Evolutionary conservation across 176 grass and related monocot species (phyloP), one percentile per base, ranked within the genome.

Genomic region (Pontederia crassipes): DNA sequence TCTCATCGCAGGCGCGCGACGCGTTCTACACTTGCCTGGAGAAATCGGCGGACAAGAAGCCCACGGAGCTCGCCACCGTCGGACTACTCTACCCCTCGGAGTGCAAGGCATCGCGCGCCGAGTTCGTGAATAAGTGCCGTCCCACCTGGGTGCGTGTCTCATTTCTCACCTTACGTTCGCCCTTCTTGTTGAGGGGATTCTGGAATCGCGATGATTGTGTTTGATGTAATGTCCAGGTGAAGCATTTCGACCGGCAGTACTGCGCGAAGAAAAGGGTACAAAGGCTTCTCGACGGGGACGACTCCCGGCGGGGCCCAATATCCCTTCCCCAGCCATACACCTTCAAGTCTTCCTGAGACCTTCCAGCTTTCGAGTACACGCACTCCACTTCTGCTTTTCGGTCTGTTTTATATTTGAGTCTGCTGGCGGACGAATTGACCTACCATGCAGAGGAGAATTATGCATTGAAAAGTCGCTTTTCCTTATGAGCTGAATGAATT

Each of bases 301-400:
- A 88, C 12, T 60, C 89, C 29, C 76, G 71, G 18, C 58, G 76
- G 47, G 87, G 81, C 4, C 81, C 92, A 29, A 85, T 88, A 28
- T 88, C 81, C 8, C 93, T 97, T 14, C 87, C 92, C 57, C 84
- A 97, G 73, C 69, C 87, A 32, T 97, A 86, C 79, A 91, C 87
- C 48, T 97, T 91, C 84, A 91, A 88, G 49, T 74, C 78, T 3
- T 40, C 32, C 32, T 40, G 32, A 40, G 32, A 40, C 0, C 32
- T 40, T 40, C 32, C 32, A 2, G 4, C 0, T 40, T 40, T 40
- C 32, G 6, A 40, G 32, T 40, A 40, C 32, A 40, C 32, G 2
- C 32, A 40, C 32, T 40, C 32, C 32, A 40, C 32, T 40, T 7
- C 32, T 40, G 32, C 32, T 0, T 40, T 40, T 1, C 1, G 4